Evolutionary conservation across 148 eudicot genomes (phyloP).

Genomic region (Rhododendron williamsianum): DNA sequence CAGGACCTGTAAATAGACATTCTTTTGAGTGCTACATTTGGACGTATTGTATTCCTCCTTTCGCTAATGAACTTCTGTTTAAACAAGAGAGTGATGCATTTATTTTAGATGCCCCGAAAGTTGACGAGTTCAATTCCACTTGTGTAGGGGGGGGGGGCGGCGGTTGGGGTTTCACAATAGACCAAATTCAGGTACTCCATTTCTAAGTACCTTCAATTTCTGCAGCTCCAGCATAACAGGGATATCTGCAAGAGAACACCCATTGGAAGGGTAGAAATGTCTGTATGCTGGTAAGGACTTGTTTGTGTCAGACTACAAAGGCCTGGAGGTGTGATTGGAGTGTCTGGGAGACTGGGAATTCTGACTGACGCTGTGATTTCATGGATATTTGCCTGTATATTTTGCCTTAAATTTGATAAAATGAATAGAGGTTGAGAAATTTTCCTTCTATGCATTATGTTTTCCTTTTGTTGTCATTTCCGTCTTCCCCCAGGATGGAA

Average conservation of each 20-base stretch:
- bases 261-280: background rate
- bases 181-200: background rate
- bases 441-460: background rate
- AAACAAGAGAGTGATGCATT: background rate
- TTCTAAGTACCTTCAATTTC: background rate
- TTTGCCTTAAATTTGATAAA: background rate
- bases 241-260: background rate
- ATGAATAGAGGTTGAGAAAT: background rate
- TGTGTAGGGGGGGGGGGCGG: background rate
- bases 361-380: background rate
- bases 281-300: background rate
- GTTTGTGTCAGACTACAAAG: background rate
- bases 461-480: background rate
- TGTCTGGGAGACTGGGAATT: background rate
- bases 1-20: background rate
- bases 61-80: background rate
- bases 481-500: background rate
- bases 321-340: background rate
- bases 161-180: background rate
- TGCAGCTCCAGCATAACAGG: background rate
- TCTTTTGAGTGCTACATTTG: background rate
- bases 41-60: background rate
- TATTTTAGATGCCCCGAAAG: background rate
- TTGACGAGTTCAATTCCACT: background rate
- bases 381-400: background rate